Evolutionary conservation across 495 filamentous ascomycete genomes (phyloP).

Genomic region (Penicillium paradoxum): DNA sequence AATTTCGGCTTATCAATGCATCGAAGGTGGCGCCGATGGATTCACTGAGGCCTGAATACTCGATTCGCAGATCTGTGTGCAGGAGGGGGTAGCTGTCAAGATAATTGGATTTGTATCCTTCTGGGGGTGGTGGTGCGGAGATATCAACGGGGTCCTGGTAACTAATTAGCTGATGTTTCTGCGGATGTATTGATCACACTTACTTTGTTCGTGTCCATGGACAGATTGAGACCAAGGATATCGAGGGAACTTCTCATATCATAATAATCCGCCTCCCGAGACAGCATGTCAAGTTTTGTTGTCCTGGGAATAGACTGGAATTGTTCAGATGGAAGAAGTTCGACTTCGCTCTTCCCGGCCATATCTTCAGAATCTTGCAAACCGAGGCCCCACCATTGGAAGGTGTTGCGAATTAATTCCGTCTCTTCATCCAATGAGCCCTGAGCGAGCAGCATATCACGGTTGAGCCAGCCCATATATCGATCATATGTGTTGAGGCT

Average conservation of each 20-base stretch:
- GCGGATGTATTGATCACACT: conserved; percentile 1
- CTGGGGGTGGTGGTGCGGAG: conserved; percentile 52
- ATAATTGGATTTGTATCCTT: conserved; percentile 59
- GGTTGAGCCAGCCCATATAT: conserved; percentile 73
- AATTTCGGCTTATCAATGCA: conserved; percentile 28
- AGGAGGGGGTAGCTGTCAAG: conserved; percentile 58
- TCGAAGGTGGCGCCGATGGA: conserved; percentile 34
- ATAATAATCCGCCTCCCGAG: conserved; percentile 23
- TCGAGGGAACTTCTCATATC: conserved; percentile 39
- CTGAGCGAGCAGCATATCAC: conserved; percentile 42
- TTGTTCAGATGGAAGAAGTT: conserved; percentile 6
- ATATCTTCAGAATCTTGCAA: conserved; percentile 33
- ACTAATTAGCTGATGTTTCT: conserved; percentile 21
- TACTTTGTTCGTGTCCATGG: conserved; percentile 28
- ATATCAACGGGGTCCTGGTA: conserved; percentile 52
- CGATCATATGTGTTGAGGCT: conserved; percentile 73
- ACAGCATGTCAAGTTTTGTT: conserved; percentile 27
- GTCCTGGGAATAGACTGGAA: conserved; percentile 16
- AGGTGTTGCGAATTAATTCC: conserved; percentile 31
- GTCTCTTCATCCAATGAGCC: conserved; percentile 19
- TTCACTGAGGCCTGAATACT: conserved; percentile 38
- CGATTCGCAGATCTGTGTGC: conserved; percentile 40
- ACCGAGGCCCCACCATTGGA: conserved; percentile 38
- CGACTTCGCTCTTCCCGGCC: conserved; percentile 8
- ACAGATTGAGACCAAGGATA: conserved; percentile 29